phyloP scores from a whole-genome alignment of 768 basidiomycete species.

The Polyporus arcularius region DNA sequence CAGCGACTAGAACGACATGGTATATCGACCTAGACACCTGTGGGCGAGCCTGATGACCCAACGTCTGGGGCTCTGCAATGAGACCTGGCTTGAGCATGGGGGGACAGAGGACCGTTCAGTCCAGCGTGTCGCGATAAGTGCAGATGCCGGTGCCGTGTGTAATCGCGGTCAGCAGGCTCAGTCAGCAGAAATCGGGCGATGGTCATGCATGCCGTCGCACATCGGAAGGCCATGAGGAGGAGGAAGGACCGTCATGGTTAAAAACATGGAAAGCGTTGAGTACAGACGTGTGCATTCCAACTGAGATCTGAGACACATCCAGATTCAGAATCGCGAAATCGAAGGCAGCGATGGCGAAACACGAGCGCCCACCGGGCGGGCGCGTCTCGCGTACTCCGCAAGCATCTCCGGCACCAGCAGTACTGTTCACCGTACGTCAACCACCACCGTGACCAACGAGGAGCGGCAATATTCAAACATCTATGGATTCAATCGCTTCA shows the following conservation, averaged over 20 bases:
- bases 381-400: too few species aligned
- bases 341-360: neutral
- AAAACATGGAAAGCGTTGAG: too few species aligned
- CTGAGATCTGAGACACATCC: too few species aligned
- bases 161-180: neutral
- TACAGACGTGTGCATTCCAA: too few species aligned
- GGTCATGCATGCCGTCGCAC: neutral
- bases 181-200: neutral
- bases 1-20: neutral
- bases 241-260: too few species aligned
- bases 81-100: constrained; percentile 13
- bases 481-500: neutral
- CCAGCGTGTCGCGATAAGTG: neutral
- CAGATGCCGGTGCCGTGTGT: neutral
- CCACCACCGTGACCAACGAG: too few species aligned
- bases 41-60: neutral
- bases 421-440: too few species aligned
- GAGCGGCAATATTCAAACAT: too few species aligned
- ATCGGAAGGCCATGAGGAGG: too few species aligned
- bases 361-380: neutral
- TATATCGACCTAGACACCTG: neutral
- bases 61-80: constrained; percentile 3
- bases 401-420: too few species aligned
- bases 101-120: neutral
- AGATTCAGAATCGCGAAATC: neutral